Percentiles rank a stretch among this genome's conserved stretches.
Evolutionary conservation across 2,329 filamentous ascomycete species (phyloP).

Genomic region (Penicillium olsonii): DNA sequence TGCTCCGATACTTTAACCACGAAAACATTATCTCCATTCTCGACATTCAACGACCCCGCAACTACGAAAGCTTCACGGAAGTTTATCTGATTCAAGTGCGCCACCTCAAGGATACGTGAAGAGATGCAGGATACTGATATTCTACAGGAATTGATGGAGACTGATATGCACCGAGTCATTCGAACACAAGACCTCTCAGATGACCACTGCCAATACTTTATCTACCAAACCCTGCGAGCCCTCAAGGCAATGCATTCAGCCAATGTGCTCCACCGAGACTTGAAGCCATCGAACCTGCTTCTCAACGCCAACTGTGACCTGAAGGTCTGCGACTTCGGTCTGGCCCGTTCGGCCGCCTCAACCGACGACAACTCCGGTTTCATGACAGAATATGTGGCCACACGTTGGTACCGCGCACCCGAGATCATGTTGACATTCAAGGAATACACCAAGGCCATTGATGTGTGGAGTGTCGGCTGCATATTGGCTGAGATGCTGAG

Average conservation of each 20-base stretch:
- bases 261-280: conserved; percentile 93
- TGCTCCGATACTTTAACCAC: conserved; percentile 98
- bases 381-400: conserved; percentile 99
- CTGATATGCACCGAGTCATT: conserved; percentile 98
- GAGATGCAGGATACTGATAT: conserved; percentile 1
- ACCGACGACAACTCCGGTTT: conserved; percentile 99
- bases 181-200: conserved; percentile 97
- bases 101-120: neutral
- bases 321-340: conserved; percentile 97
- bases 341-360: conserved; percentile 91
- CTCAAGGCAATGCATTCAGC: conserved; percentile 99
- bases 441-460: conserved; percentile 99
- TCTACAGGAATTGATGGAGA: conserved; percentile 92
- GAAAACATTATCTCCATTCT: conserved; percentile 99
- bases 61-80: conserved; percentile 94
- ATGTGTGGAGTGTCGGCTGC: conserved; percentile 98
- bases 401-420: conserved; percentile 96
- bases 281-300: conserved; percentile 95
- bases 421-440: conserved; percentile 99
- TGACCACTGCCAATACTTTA: conserved; percentile 99
- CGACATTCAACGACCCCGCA: conserved; percentile 96
- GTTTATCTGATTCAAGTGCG: conserved; percentile 96
- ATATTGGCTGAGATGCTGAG: conserved; percentile 98
- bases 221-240: conserved; percentile 97
- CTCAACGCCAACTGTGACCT: conserved; percentile 98